Percentiles rank a stretch among this genome's conserved stretches.
phyloP scores from a whole-genome alignment of 345 rosid genomes.

The Psidium guajava region DNA sequence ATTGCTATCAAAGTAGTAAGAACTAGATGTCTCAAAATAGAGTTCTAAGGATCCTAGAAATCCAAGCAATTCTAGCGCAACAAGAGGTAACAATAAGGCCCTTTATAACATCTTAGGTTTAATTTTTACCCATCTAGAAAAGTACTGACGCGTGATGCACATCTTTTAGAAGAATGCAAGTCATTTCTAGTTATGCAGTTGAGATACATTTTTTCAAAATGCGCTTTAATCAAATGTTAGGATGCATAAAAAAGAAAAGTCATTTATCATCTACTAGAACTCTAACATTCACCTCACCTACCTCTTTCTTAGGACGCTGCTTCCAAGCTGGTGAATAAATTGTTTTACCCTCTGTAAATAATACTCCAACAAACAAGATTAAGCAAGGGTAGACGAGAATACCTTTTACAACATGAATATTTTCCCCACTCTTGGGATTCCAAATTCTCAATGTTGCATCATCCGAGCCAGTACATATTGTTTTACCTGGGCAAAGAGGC shows the following conservation, averaged over 20 bases:
- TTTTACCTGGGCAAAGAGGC: constrained; percentile 43
- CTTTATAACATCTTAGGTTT: background rate
- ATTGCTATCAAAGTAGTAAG: background rate
- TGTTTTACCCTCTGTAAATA: background rate
- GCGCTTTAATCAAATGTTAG: background rate
- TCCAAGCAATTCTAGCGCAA: background rate
- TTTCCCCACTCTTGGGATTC: constrained; percentile 83
- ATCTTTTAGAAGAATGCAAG: background rate
- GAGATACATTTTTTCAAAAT: background rate
- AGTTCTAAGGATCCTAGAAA: background rate
- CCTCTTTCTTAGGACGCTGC: background rate
- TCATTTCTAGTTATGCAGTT: background rate
- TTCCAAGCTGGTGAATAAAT: background rate
- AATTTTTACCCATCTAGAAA: background rate
- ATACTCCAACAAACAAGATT: background rate
- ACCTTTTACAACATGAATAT: constrained; percentile 63
- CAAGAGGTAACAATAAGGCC: background rate
- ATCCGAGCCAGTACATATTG: constrained; percentile 82
- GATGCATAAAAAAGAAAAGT: background rate
- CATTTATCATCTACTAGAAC: background rate
- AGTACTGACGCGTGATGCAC: background rate
- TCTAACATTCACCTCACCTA: background rate
- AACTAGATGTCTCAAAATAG: background rate
- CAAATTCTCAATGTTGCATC: constrained; percentile 84
- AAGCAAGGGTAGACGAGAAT: background rate